Percentiles rank a stretch among this genome's conserved stretches.
phyloP scores from a whole-genome alignment of 164 flowering plant species.

The Vitis amurensis region DNA sequence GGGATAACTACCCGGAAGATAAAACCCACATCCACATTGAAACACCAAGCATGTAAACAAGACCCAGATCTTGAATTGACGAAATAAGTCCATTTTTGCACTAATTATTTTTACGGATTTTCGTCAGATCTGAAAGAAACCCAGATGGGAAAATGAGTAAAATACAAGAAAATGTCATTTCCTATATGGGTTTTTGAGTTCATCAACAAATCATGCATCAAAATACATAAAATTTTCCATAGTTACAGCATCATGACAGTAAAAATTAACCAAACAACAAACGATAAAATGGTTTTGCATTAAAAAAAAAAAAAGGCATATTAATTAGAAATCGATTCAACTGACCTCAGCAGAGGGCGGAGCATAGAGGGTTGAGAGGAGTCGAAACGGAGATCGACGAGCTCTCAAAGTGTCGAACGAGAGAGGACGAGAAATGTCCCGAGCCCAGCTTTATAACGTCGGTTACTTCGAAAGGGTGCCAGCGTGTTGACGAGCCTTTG shows the following conservation, averaged over 20 bases:
- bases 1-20: slow-evolving; percentile 92
- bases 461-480: too few species aligned
- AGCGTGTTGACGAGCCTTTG: too few species aligned
- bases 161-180: background rate
- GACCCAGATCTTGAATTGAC: slow-evolving; percentile 39
- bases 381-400: too few species aligned
- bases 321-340: too few species aligned
- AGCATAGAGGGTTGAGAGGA: too few species aligned
- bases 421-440: too few species aligned
- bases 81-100: slow-evolving; percentile 34
- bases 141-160: slow-evolving; percentile 19
- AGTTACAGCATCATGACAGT: background rate
- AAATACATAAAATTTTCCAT: background rate
- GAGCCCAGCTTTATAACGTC: too few species aligned
- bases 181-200: background rate
- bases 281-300: too few species aligned
- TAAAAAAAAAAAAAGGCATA: too few species aligned
- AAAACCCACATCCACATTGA: slow-evolving; percentile 55
- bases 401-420: too few species aligned
- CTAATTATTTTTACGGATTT: background rate
- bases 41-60: slow-evolving; percentile 35
- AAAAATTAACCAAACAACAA: too few species aligned
- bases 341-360: too few species aligned
- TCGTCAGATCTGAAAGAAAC: slow-evolving; percentile 38
- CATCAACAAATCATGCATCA: background rate